Conservation (phyloP, 495 filamentous ascomycete species). For the Platismatia glauca region DNA sequence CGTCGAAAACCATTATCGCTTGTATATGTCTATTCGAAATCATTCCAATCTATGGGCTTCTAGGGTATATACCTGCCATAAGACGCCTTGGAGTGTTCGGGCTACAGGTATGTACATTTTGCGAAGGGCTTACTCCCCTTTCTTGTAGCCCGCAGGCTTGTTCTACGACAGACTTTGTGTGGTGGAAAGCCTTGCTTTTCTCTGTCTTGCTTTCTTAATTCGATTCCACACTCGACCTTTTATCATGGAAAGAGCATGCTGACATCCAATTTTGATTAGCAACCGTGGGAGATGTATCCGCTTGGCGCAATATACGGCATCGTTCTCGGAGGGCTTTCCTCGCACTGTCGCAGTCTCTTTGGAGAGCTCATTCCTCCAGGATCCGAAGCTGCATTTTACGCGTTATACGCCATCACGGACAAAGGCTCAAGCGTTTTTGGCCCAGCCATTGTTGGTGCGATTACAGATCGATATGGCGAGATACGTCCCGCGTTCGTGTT, state of each 20-base stretch:
- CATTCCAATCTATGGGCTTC: slow-evolving; percentile 83
- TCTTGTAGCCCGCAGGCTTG: not conserved
- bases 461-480: slow-evolving; percentile 81
- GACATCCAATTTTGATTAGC: slow-evolving; percentile 20
- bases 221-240: not conserved
- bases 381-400: slow-evolving; percentile 91
- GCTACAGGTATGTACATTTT: slow-evolving; percentile 43
- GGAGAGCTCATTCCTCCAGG: slow-evolving; percentile 90
- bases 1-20: slow-evolving; percentile 80
- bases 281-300: slow-evolving; percentile 95
- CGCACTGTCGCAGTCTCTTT: slow-evolving; percentile 87
- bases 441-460: slow-evolving; percentile 82
- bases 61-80: slow-evolving; percentile 82
- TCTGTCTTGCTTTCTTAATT: not conserved
- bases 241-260: not conserved
- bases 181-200: not conserved
- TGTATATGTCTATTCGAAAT: slow-evolving; percentile 85
- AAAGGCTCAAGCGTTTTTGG: slow-evolving; percentile 94
- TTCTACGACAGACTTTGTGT: not conserved
- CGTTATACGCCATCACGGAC: slow-evolving; percentile 93
- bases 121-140: not conserved
- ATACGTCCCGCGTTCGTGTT: slow-evolving; percentile 94
- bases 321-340: slow-evolving; percentile 85
- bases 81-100: slow-evolving; percentile 66
- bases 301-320: slow-evolving; percentile 85